These are phyloP conservation scores for Suhomyces kilbournensis DNA, from an alignment of 805 yeast species.

Conservation along the genomic window DNA sequence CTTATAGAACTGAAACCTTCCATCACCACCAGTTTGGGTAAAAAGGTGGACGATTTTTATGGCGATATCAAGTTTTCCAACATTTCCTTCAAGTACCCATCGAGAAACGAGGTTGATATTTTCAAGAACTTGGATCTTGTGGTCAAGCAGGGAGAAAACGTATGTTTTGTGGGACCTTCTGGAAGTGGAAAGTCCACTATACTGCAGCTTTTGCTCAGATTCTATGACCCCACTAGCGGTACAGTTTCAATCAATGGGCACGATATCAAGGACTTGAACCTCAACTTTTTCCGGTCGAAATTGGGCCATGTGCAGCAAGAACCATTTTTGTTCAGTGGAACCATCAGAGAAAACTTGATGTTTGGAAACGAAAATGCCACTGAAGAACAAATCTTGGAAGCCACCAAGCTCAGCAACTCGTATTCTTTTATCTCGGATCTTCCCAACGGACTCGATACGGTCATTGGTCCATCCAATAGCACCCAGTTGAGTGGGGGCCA, in stretches of 20 bases:
- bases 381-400: constrained; percentile 56
- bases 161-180: constrained; percentile 95
- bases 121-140: constrained; percentile 59
- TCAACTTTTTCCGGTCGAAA: constrained; percentile 68
- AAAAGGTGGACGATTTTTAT: constrained; percentile 37
- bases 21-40: constrained; percentile 67
- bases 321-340: constrained; percentile 83
- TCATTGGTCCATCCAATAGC: constrained; percentile 71
- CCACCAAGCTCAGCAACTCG: constrained; percentile 72
- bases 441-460: constrained; percentile 79
- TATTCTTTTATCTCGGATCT: constrained; percentile 63
- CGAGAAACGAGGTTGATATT: constrained; percentile 68
- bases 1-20: constrained; percentile 73
- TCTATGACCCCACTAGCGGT: constrained; percentile 77
- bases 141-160: constrained; percentile 77
- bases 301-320: constrained; percentile 94
- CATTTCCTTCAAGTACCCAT: constrained; percentile 76
- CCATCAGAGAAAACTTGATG: constrained; percentile 75
- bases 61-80: constrained; percentile 62
- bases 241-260: constrained; percentile 60
- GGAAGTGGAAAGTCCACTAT: constrained; percentile 95
- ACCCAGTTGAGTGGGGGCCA: constrained; percentile 91
- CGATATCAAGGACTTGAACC: constrained; percentile 59
- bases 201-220: constrained; percentile 72
- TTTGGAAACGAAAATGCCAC: constrained; percentile 67